phyloP scores from a whole-genome alignment of 208 protist genomes.

The Angomonas ambiguus region DNA sequence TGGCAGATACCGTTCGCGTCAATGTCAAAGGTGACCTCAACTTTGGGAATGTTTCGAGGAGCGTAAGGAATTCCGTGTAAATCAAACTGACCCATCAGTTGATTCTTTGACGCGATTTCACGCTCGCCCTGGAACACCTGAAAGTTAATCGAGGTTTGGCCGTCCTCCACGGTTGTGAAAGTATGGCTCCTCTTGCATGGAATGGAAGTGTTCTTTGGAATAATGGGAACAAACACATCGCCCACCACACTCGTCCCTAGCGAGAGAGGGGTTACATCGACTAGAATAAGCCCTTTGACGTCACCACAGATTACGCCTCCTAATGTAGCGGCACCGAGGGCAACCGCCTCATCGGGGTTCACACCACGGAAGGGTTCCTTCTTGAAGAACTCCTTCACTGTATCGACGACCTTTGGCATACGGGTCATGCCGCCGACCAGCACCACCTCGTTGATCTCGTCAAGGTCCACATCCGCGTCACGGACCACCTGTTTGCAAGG shows the following conservation, averaged over 20 bases:
- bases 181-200: constrained; percentile 96
- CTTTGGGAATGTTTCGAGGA: constrained; percentile 85
- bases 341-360: constrained; percentile 99
- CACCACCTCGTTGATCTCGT: constrained; percentile 96
- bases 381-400: constrained; percentile 91
- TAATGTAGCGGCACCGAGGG: constrained; percentile 98
- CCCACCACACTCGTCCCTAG: constrained; percentile 98
- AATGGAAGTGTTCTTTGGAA: constrained; percentile 98
- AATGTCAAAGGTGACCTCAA: constrained; percentile 98
- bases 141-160: constrained; percentile 81
- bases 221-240: constrained; percentile 96
- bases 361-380: constrained; percentile 95
- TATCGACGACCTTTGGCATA: constrained; percentile 93
- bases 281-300: constrained; percentile 94
- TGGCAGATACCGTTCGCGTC: constrained; percentile 98
- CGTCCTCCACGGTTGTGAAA: constrained; percentile 86
- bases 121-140: constrained; percentile 96
- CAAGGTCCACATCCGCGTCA: constrained; percentile 76
- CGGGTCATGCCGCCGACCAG: constrained; percentile 97
- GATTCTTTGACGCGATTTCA: constrained; percentile 91
- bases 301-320: constrained; percentile 92
- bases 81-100: constrained; percentile 95
- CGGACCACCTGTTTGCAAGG: constrained; percentile 78
- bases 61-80: constrained; percentile 92
- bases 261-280: constrained; percentile 98